Evolutionary conservation across 495 filamentous ascomycete species (phyloP).

Genomic region (Penicillium turbatum): DNA sequence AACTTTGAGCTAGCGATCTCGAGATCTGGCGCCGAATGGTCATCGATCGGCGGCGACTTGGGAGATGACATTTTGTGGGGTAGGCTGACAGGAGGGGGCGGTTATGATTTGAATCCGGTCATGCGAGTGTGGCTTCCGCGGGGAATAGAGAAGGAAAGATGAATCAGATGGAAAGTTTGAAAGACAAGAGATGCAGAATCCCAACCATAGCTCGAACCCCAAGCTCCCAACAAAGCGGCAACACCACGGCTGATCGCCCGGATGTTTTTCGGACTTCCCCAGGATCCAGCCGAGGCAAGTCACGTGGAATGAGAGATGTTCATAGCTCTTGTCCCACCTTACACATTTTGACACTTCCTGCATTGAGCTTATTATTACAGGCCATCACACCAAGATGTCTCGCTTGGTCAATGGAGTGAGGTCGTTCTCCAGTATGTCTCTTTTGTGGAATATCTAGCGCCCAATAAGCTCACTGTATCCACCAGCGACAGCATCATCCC

Average conservation of each 20-base stretch:
- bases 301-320: not conserved
- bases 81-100: not conserved
- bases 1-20: slow-evolving; percentile 76
- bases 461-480: slow-evolving; percentile 15
- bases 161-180: not conserved
- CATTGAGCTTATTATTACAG: not conserved
- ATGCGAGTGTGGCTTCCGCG: slow-evolving; percentile 1
- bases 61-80: slow-evolving; percentile 32
- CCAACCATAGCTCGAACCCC: slow-evolving; percentile 20
- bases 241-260: slow-evolving; percentile 26
- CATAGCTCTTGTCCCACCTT: not conserved
- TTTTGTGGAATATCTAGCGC: not conserved
- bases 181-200: slow-evolving; percentile 10
- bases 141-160: not conserved
- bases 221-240: slow-evolving; percentile 25
- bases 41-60: slow-evolving; percentile 29
- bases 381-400: slow-evolving; percentile 21
- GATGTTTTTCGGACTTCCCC: slow-evolving; percentile 19
- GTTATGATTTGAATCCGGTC: slow-evolving; percentile 6
- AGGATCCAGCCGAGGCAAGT: slow-evolving; percentile 11
- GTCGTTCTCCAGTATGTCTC: slow-evolving; percentile 29
- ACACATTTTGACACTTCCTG: not conserved
- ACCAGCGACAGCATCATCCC: slow-evolving; percentile 26
- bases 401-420: slow-evolving; percentile 23
- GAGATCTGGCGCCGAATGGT: slow-evolving; percentile 68